These are phyloP conservation scores for Hymenoscyphus occultus DNA, from an alignment of 2,329 filamentous ascomycete species.

Conservation along the genomic window DNA sequence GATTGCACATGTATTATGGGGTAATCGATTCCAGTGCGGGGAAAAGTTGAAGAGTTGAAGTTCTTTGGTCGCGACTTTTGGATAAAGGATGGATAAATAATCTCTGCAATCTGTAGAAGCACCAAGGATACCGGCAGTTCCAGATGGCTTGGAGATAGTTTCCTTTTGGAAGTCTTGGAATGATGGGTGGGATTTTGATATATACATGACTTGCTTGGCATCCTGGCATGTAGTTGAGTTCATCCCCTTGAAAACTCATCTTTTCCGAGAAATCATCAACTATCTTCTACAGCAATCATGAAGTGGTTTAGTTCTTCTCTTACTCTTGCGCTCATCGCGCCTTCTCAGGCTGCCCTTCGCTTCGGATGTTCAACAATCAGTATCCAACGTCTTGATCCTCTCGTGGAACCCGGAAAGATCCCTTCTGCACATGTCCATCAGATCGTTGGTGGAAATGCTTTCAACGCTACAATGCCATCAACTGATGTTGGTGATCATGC, in stretches of 20 bases:
- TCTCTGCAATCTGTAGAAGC: not conserved
- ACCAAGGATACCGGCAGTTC: constrained; percentile 5
- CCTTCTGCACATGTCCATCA: constrained; percentile 20
- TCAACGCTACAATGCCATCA: constrained; percentile 40
- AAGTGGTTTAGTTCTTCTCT: constrained; percentile 12
- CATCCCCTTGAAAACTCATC: not conserved
- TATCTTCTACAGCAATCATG: constrained; percentile 9
- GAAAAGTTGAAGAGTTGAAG: constrained; percentile 2
- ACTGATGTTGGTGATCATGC: constrained; percentile 30
- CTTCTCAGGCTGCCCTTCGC: constrained; percentile 17
- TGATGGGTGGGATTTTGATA: not conserved
- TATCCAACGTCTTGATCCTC: constrained; percentile 20
- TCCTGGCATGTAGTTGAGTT: not conserved
- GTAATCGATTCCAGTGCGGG: constrained; percentile 2
- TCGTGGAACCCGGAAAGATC: constrained; percentile 16
- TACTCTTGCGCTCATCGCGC: constrained; percentile 8
- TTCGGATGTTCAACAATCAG: constrained; percentile 19
- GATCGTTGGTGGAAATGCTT: constrained; percentile 35
- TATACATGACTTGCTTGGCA: not conserved
- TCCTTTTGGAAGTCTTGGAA: not conserved
- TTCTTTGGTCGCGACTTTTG: constrained; percentile 6
- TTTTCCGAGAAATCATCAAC: not conserved
- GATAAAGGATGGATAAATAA: constrained; percentile 10
- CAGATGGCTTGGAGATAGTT: not conserved
- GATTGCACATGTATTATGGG: not conserved